Percentiles rank a stretch among this genome's conserved stretches.
Evolutionary conservation across 2,329 filamentous ascomycete species (phyloP).

Genomic region (Endoconidiophora polonica): DNA sequence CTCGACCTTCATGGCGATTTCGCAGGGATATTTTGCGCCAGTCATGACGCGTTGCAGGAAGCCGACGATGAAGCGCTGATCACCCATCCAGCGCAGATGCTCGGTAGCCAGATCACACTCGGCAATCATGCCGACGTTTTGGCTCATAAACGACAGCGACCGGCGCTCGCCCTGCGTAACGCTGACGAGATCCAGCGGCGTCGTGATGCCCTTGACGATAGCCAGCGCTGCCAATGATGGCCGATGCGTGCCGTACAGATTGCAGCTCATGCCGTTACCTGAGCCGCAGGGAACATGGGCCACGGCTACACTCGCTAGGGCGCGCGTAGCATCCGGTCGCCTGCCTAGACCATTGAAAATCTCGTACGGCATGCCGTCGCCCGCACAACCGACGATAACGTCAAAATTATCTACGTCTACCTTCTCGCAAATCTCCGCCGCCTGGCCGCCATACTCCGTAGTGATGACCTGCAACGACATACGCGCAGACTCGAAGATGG

Average conservation of each 20-base stretch:
- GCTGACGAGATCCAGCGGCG: conserved; percentile 69
- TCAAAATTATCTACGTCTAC: conserved; percentile 70
- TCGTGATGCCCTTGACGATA: conserved; percentile 76
- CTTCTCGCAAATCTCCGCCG: conserved; percentile 55
- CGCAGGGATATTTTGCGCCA: conserved; percentile 71
- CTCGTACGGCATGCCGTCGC: conserved; percentile 82
- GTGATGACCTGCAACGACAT: conserved; percentile 59
- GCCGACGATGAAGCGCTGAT: conserved; percentile 68
- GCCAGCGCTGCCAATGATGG: conserved; percentile 62
- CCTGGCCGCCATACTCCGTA: conserved; percentile 61
- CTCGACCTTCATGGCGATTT: conserved; percentile 71
- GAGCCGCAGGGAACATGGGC: conserved; percentile 82
- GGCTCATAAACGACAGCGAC: conserved; percentile 75
- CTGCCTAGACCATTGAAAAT: conserved; percentile 84
- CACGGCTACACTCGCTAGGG: conserved; percentile 62
- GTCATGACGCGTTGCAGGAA: conserved; percentile 60
- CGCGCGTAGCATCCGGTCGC: conserved; percentile 55
- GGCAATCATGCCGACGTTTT: conserved; percentile 76
- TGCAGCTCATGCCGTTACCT: conserved; percentile 86
- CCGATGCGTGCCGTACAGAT: conserved; percentile 66
- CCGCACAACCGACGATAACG: conserved; percentile 74
- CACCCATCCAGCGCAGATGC: conserved; percentile 83
- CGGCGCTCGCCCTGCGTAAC: conserved; percentile 65
- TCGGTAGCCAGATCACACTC: conserved; percentile 85
- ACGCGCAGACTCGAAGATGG: conserved; percentile 65